Conservation (phyloP, 2,329 filamentous ascomycete species). For the Colletotrichum melonis region DNA sequence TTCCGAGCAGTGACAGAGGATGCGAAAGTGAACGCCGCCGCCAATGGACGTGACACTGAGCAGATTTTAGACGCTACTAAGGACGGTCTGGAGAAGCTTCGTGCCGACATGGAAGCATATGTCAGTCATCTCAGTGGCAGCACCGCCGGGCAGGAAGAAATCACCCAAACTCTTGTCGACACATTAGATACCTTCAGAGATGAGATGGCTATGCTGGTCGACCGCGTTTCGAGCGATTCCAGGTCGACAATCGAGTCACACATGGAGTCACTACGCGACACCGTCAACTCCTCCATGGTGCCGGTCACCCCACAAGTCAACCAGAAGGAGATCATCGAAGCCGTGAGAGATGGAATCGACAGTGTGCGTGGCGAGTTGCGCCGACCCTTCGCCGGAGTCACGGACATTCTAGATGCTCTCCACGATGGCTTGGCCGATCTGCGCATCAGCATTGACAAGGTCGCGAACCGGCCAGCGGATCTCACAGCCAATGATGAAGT, state of each 20-base stretch:
- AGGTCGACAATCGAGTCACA: constrained; percentile 82
- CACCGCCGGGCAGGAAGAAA: constrained; percentile 79
- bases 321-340: constrained; percentile 76
- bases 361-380: constrained; percentile 81
- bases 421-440: constrained; percentile 88
- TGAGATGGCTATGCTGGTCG: constrained; percentile 73
- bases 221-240: constrained; percentile 58
- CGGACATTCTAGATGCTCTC: constrained; percentile 88
- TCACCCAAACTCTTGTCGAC: constrained; percentile 74
- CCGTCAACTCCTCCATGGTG: constrained; percentile 77
- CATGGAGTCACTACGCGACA: constrained; percentile 83
- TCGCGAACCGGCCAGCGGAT: constrained; percentile 83
- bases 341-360: constrained; percentile 78
- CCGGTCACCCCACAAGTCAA: constrained; percentile 64
- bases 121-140: constrained; percentile 76
- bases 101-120: constrained; percentile 83
- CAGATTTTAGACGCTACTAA: constrained; percentile 90
- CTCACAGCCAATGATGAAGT: constrained; percentile 91
- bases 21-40: constrained; percentile 81
- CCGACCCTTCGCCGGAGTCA: constrained; percentile 75
- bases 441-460: constrained; percentile 79
- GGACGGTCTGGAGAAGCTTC: constrained; percentile 85
- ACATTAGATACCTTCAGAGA: constrained; percentile 75
- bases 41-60: constrained; percentile 84
- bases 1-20: constrained; percentile 71